A percentile compares a stretch with the other conserved stretches of the same genome.
Evolutionary conservation across 768 basidiomycete species (phyloP).

Genomic region (Leccinum variicolor): DNA sequence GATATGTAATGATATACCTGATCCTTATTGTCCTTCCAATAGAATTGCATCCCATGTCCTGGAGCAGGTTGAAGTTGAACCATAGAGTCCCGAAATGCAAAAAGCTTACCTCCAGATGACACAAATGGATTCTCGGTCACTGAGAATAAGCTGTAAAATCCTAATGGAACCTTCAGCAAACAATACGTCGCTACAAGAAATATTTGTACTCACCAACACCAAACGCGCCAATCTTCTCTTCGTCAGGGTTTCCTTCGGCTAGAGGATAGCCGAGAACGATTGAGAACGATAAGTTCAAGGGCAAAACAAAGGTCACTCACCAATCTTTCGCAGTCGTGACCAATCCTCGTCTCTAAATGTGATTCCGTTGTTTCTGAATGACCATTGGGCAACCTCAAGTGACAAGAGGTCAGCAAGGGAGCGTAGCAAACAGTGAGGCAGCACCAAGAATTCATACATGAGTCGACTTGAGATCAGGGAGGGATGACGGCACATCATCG

Average conservation of each 20-base stretch:
- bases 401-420: neutral
- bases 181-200: neutral
- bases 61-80: conserved; percentile 6
- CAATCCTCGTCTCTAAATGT: conserved; percentile 51
- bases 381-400: conserved; percentile 71
- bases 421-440: neutral
- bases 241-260: conserved; percentile 27
- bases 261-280: neutral
- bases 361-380: conserved; percentile 86
- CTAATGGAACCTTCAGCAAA: conserved; percentile 24
- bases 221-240: conserved; percentile 26
- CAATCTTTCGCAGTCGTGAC: conserved; percentile 18
- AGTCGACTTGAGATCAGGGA: conserved; percentile 67
- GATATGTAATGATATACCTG: conserved; percentile 45
- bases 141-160: conserved; percentile 80
- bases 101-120: conserved; percentile 62
- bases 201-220: conserved; percentile 17
- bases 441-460: conserved; percentile 37
- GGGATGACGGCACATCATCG: conserved; percentile 11
- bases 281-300: neutral
- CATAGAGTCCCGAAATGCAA: neutral
- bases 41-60: conserved; percentile 93
- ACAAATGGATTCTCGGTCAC: conserved; percentile 83
- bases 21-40: conserved; percentile 93
- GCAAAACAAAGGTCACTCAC: neutral